phyloP scores from a whole-genome alignment of 192 early-diverging fungal genomes.

The Coemansia sp. region DNA sequence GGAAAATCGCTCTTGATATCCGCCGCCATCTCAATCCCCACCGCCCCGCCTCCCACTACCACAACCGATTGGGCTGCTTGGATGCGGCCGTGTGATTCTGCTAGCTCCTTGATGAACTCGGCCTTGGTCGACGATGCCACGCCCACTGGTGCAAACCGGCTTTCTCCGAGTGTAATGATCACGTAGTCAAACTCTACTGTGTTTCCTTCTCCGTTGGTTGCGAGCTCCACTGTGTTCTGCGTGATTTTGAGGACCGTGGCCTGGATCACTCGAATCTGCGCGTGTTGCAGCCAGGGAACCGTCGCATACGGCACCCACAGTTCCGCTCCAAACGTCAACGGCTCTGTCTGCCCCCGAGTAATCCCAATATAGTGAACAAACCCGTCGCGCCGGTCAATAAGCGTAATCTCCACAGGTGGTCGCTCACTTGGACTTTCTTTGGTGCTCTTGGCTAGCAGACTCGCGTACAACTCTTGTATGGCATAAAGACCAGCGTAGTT shows the following conservation, averaged over 20 bases:
- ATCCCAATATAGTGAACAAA: constrained; percentile 55
- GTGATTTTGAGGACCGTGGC: constrained; percentile 41
- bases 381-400: constrained; percentile 55
- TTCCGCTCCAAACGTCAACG: constrained; percentile 43
- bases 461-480: constrained; percentile 18
- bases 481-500: constrained; percentile 45
- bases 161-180: constrained; percentile 51
- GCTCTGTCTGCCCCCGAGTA: constrained; percentile 45
- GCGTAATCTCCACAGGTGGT: constrained; percentile 40
- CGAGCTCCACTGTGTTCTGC: constrained; percentile 16
- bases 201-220: constrained; percentile 6
- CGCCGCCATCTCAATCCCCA: constrained; percentile 72
- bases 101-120: constrained; percentile 16
- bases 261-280: constrained; percentile 37
- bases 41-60: constrained; percentile 69
- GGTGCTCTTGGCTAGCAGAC: constrained; percentile 8
- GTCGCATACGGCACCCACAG: constrained; percentile 55
- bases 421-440: not conserved
- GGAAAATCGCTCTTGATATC: constrained; percentile 54
- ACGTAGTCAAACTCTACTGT: constrained; percentile 50
- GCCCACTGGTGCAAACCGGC: constrained; percentile 41
- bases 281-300: constrained; percentile 35
- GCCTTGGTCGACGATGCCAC: constrained; percentile 13
- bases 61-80: constrained; percentile 49
- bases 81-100: constrained; percentile 35